A percentile compares a stretch with the other conserved stretches of the same genome.
Evolutionary conservation across 805 yeast species (phyloP).

Genomic region (Brettanomyces sp.): DNA sequence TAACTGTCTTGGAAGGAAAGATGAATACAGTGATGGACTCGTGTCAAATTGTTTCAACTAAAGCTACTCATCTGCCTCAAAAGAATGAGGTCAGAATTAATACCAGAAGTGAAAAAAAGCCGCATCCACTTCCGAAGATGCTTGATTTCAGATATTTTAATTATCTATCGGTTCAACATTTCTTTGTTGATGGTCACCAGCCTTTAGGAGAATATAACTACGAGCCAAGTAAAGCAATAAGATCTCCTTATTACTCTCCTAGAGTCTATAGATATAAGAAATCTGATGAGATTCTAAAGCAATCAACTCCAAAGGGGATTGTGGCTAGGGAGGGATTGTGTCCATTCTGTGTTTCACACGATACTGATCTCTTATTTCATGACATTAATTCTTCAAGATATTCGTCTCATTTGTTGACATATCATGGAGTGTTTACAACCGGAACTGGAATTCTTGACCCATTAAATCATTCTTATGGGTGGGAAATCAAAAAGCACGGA

Average conservation of each 20-base stretch:
- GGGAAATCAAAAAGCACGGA: conserved; percentile 2
- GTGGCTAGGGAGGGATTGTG: conserved; percentile 13
- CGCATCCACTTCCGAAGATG: conserved; percentile 2
- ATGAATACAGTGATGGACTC: no score
- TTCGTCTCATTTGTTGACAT: conserved; percentile 11
- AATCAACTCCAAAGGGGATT: not conserved
- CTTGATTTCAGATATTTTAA: conserved; percentile 1
- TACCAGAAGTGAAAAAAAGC: not conserved
- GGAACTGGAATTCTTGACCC: conserved; percentile 9
- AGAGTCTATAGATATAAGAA: conserved; percentile 5
- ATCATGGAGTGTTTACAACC: conserved; percentile 15
- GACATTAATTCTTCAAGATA: conserved; percentile 14
- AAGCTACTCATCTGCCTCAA: no score
- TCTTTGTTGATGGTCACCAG: not conserved
- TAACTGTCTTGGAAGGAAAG: no score
- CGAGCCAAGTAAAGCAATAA: not conserved
- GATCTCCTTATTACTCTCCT: conserved; percentile 1
- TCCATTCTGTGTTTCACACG: conserved; percentile 7
- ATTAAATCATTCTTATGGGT: conserved; percentile 4
- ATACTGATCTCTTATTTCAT: conserved; percentile 5
- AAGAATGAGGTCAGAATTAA: not conserved
- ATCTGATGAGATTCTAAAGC: not conserved
- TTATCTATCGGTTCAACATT: not conserved
- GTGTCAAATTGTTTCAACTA: not conserved
- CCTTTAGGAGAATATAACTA: conserved; percentile 4